Conservation (phyloP, 2,329 filamentous ascomycete genomes). For the Endothia cerciana region DNA sequence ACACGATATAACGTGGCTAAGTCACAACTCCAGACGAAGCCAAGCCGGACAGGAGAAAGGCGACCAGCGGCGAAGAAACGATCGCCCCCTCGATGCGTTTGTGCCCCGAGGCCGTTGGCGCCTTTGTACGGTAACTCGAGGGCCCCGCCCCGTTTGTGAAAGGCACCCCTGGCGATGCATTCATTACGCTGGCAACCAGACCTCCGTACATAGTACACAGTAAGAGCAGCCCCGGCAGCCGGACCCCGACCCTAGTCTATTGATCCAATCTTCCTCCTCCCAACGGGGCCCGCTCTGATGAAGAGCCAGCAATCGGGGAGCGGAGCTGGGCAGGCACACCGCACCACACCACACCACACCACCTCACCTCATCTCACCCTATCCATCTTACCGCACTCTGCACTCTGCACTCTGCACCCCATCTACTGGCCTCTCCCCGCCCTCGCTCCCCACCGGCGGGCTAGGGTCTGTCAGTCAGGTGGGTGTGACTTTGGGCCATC, state of each 20-base stretch:
- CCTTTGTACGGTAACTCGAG: not conserved
- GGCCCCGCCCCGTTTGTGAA: not conserved
- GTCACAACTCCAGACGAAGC: too few species aligned
- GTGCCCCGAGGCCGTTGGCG: not conserved
- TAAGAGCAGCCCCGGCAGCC: not conserved
- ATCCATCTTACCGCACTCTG: conserved; percentile 1
- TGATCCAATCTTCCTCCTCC: not conserved
- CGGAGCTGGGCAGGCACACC: too few species aligned
- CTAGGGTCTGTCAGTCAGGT: not conserved
- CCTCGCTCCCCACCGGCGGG: not conserved
- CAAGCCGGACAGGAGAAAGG: too few species aligned
- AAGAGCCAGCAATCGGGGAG: not conserved
- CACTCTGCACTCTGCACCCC: conserved; percentile 7
- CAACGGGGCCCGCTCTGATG: not conserved
- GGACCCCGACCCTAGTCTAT: not conserved
- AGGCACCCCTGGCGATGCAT: not conserved
- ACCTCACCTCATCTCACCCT: not conserved
- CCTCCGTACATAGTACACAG: not conserved
- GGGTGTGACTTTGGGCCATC: not conserved
- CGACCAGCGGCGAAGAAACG: too few species aligned
- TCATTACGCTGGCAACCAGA: not conserved
- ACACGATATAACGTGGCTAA: too few species aligned
- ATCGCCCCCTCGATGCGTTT: not conserved
- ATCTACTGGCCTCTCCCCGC: not conserved
- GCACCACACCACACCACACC: not conserved